Base-by-base conservation (phyloP, 257 asterid genomes). In the Cinchona pubescens region DNA sequence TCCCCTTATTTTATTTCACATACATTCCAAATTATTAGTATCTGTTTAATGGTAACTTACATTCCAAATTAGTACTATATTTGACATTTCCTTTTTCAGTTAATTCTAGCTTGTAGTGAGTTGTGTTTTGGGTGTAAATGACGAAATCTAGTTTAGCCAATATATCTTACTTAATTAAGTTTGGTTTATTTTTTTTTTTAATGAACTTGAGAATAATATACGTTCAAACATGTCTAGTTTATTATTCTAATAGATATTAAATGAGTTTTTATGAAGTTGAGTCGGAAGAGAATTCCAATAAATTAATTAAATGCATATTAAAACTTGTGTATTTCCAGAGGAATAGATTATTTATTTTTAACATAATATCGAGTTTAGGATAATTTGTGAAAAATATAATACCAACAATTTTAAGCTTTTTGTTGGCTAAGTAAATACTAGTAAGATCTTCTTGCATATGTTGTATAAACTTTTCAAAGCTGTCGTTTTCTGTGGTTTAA, bases 401-500 rank as follows among this genome's bases (percentile, higher is more conserved):
- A 30, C 29, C 43, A 69, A 70, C 76, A 77, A 56, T 48, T 46
- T 48, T 51, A 61, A 56, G 66, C 81, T 48, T 71, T 77, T 77
- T 48, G 67, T 46, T 27, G 49, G 43, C 49, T 12, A 34, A 42
- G 21, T 16, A 49, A 60, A 58, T 45, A n/a, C n/a, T n/a, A 65
- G 49, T 63, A 25, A 55, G 61, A 72, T 76, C 68, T 71, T 69
- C 16, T 55, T 64, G 69, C 55, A 70, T 45, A 72, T n/a, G n/a
- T 43, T 40, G 7, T 43, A 72, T n/a, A n/a, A n/a, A 25, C 76
- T 48, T 80, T 72, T 62, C 32, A 43, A 80, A 79, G 48, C 27
- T 77, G 85, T 79, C 82, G 30, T 79, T 84, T 72, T 81, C 72
- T 67, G 19, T 35, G 63, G 61, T 30, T 8, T 42, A n/a, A n/a